Evolutionary conservation across 306 rosid genomes (phyloP), one percentile per base, ranked within the genome.

Genomic region (Begonia loranthoides): DNA sequence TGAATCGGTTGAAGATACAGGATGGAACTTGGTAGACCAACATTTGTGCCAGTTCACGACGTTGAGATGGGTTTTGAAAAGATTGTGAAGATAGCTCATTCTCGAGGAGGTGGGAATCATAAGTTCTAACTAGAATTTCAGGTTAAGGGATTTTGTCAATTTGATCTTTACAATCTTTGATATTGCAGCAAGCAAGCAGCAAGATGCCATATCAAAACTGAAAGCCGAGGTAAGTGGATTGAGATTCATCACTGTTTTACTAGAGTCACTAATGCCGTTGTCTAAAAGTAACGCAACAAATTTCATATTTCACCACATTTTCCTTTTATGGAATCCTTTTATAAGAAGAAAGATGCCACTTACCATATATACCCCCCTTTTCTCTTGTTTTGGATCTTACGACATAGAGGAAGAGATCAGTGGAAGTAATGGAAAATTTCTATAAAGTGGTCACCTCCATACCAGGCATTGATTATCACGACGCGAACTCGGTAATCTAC

Each of bases 51-150:
- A 13, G 94, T 84, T 73, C 80, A 65, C 55, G 97, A 84, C 82
- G 28, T 69, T 5, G 95, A 89, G 61, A 89, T 89, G 97, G 97
- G 97, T 13, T 84, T 89, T 58, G 97, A 89, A 56, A 89, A 84
- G 80, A 82, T 82, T 48, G 78, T 82, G 9, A 85, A 82, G 73
- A 85, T 89, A 54, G 97, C 95, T 69, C 82, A 73, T 64, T 80
- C 84, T 59, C 80, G 73, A 58, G 97, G 97, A 56, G 94, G 97
- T 82, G 72, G 45, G 61, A 54, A 28, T 55, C 61, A 9, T 55
- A 65, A 56, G 36, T 28, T 28, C 36, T 4, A 28, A 28, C 36
- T 3, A 28, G 36, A 49, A 59, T 24, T 47, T 55, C 15, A 17
- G 54, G 36, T 60, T 61, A 55, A 50, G 2, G 2, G 58, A 49